Conservation (phyloP, 1,139 yeast genomes). For the Scheffersomyces lignicola region DNA sequence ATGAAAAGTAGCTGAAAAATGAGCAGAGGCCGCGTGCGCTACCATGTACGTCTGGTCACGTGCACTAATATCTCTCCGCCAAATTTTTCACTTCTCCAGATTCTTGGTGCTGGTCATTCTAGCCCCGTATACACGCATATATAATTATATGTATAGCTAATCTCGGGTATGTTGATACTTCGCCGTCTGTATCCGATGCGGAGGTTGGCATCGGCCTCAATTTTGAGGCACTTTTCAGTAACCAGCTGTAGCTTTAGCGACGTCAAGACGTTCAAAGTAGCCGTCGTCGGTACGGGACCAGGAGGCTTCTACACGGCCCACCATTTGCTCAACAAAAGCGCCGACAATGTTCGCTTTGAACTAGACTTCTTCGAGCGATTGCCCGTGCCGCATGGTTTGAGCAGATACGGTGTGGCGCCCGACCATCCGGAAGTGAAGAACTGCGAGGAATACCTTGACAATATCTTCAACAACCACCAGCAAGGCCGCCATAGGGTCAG, state of each 20-base stretch:
- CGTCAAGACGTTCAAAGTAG: slow-evolving; percentile 38
- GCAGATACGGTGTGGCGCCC: slow-evolving; percentile 97
- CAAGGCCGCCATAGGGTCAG: slow-evolving; percentile 41
- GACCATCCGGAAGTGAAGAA: slow-evolving; percentile 97
- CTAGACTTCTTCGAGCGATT: slow-evolving; percentile 72
- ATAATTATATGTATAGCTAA: too few species aligned
- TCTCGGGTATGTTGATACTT: too few species aligned
- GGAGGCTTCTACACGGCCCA: slow-evolving; percentile 93
- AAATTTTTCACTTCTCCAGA: too few species aligned
- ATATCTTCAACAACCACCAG: slow-evolving; percentile 30
- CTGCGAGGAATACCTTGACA: slow-evolving; percentile 77
- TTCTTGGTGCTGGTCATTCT: too few species aligned
- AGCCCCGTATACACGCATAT: too few species aligned
- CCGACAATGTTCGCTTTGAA: slow-evolving; percentile 30
- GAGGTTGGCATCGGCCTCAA: too few species aligned
- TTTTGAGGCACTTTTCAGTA: slow-evolving; percentile 4
- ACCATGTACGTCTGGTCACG: too few species aligned
- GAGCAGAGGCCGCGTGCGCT: too few species aligned
- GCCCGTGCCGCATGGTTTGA: slow-evolving; percentile 90
- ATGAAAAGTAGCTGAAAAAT: too few species aligned
- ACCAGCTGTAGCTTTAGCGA: background rate
- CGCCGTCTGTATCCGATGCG: too few species aligned
- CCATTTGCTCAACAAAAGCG: slow-evolving; percentile 57
- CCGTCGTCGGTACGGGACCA: slow-evolving; percentile 94
- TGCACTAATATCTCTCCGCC: too few species aligned